phyloP scores from a whole-genome alignment of 2,329 filamentous ascomycete genomes.

The Elsinoe perseae region DNA sequence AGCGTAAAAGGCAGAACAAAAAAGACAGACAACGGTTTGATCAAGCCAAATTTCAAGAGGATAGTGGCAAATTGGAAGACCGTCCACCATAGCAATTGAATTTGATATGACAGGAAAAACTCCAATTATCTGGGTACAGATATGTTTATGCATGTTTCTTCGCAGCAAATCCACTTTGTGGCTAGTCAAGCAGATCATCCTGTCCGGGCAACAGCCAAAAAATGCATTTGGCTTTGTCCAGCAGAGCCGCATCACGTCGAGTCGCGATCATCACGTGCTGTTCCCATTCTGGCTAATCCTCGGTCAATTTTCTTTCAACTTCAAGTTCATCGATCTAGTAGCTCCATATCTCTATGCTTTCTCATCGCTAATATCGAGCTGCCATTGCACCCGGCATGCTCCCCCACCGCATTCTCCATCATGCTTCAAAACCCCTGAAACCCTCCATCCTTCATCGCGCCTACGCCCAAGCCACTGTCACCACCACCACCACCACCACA shows the following conservation, averaged over 20 bases:
- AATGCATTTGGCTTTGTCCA: neutral
- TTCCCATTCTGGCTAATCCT: neutral
- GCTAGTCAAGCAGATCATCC: neutral
- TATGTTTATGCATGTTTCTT: neutral
- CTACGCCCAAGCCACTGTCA: conserved; percentile 19
- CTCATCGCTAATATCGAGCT: neutral
- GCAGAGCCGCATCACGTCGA: neutral
- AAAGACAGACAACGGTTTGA: conserved; percentile 12
- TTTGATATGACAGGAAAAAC: neutral
- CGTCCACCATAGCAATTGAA: neutral
- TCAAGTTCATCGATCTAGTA: neutral
- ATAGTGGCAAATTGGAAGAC: neutral
- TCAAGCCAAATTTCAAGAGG: conserved; percentile 9
- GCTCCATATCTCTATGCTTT: neutral
- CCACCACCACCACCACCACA: conserved; percentile 22
- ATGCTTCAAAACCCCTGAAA: conserved; percentile 10
- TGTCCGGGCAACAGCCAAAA: conserved; percentile 2
- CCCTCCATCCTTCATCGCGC: neutral
- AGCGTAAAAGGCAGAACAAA: neutral
- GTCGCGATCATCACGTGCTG: conserved; percentile 1
- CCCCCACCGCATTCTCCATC: neutral
- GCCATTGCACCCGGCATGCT: conserved; percentile 12
- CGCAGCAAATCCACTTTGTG: neutral
- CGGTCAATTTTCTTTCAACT: conserved; percentile 1
- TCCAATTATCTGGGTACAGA: neutral